These are phyloP conservation scores for Cardamine chenopodiifolia DNA, from an alignment of 345 rosid genomes.

Conservation along the genomic window DNA sequence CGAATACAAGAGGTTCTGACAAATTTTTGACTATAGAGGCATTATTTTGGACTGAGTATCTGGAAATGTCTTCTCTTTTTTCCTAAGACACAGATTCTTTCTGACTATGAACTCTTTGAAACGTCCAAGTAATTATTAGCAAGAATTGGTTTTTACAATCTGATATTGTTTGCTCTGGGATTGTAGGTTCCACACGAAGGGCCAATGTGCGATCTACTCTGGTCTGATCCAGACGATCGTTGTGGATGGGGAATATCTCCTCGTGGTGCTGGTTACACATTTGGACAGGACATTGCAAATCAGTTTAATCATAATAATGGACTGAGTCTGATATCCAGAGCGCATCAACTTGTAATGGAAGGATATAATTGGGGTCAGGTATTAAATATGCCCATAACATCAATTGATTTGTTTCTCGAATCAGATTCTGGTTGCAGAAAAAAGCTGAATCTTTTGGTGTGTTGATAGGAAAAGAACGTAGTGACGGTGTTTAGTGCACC, in stretches of 20 bases:
- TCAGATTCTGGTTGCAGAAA: background rate
- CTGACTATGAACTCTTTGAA: background rate
- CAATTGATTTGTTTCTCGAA: background rate
- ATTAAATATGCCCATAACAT: background rate
- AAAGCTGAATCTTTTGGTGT: slow-evolving; percentile 20
- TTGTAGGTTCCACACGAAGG: slow-evolving; percentile 97
- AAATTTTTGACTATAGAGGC: background rate
- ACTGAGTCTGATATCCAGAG: slow-evolving; percentile 77
- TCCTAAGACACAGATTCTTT: background rate
- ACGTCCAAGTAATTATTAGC: too few relatives aligned
- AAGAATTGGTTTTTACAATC: background rate
- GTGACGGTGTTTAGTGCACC: slow-evolving; percentile 50
- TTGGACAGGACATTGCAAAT: slow-evolving; percentile 92
- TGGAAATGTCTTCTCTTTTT: background rate
- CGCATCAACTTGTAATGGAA: slow-evolving; percentile 49
- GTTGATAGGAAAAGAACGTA: slow-evolving; percentile 42
- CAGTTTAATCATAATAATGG: slow-evolving; percentile 93
- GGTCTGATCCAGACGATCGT: slow-evolving; percentile 99
- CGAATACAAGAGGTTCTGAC: slow-evolving; percentile 81
- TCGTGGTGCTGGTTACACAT: slow-evolving; percentile 99
- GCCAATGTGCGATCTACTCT: slow-evolving; percentile 97
- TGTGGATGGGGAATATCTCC: slow-evolving; percentile 99
- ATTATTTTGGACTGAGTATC: background rate
- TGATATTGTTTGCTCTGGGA: slow-evolving; percentile 3
- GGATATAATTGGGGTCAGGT: slow-evolving; percentile 50